Base-by-base conservation (phyloP, 352 stramenopile genomes). In the Phytopythium helicoides region DNA sequence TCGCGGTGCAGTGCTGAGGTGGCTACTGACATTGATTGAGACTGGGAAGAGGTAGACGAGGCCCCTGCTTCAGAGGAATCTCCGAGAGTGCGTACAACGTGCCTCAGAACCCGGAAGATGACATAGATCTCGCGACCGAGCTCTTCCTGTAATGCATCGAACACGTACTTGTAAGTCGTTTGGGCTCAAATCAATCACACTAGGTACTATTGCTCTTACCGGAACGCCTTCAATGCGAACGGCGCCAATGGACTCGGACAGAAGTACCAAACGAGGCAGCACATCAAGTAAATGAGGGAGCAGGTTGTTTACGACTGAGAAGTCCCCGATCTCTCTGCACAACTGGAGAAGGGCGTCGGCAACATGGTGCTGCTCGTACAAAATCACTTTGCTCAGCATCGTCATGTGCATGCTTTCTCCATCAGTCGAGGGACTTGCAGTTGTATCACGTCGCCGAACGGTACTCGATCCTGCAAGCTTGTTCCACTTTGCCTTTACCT, bases 111-210 rank as follows among this genome's bases (percentile, higher is more conserved):
- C 6, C 81, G 76, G 26, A 88, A 58, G 3, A 80, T 67, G 14
- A 92, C 76, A 54, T 92, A 89, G 23, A 92, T 77, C 34, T 92
- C 81, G 4, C 74, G 72, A 9, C 68, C 81, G 11, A 92, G 61
- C 33, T 89, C 81, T 23, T 81, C 72, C 80, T 91, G 22, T 34
- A n/a, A n/a, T n/a, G n/a, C n/a, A n/a, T n/a, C n/a, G n/a, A n/a
- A n/a, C n/a, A n/a, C n/a, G n/a, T n/a, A n/a, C n/a, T n/a, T n/a
- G n/a, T n/a, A n/a, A n/a, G n/a, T n/a, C n/a, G n/a, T n/a, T n/a
- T n/a, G n/a, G n/a, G n/a, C 54, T 18, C 18, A 45, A 47, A 54
- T 26, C 19, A 36, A 52, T 31, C 15, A 56, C 23, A 22, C 6
- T 19, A 19, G n/a, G 9, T 33, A 36, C 11, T 18, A 14, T 18